Conservation (phyloP, 2,329 filamentous ascomycete species). For the Penicillium sp. region DNA sequence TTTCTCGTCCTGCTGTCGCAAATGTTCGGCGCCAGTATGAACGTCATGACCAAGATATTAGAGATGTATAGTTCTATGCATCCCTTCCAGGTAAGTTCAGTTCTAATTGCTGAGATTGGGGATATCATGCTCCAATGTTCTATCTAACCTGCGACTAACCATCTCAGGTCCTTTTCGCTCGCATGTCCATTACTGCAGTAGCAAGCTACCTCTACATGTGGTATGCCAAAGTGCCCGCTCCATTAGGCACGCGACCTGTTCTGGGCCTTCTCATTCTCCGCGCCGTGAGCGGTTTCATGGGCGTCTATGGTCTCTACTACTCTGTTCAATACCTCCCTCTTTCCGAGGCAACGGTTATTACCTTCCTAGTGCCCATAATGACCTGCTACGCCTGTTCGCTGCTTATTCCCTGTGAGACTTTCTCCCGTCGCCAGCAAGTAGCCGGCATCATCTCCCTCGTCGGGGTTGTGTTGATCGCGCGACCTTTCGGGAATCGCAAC, state of each 20-base stretch:
- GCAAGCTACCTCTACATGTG: slow-evolving; percentile 70
- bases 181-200: slow-evolving; percentile 69
- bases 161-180: slow-evolving; percentile 64
- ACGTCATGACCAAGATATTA: slow-evolving; percentile 70
- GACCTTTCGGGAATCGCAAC: slow-evolving; percentile 48
- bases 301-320: slow-evolving; percentile 74
- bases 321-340: slow-evolving; percentile 74
- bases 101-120: too few species aligned
- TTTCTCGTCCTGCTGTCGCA: slow-evolving; percentile 70
- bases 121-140: too few species aligned
- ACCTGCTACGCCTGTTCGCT: slow-evolving; percentile 76
- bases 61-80: slow-evolving; percentile 68
- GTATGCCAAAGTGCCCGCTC: slow-evolving; percentile 61
- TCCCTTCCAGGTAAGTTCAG: slow-evolving; percentile 60
- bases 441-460: slow-evolving; percentile 69
- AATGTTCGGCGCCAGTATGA: slow-evolving; percentile 81
- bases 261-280: slow-evolving; percentile 63
- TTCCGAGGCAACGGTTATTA: slow-evolving; percentile 83
- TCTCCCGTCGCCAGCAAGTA: slow-evolving; percentile 70
- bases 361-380: slow-evolving; percentile 75
- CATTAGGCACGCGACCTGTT: slow-evolving; percentile 64
- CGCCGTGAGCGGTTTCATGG: slow-evolving; percentile 69
- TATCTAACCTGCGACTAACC: too few species aligned
- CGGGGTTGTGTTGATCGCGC: slow-evolving; percentile 79
- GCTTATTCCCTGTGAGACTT: slow-evolving; percentile 66